Evolutionary conservation across 2,329 filamentous ascomycete species (phyloP), one percentile per base, ranked within the genome.

Genomic region (Didymella exigua): DNA sequence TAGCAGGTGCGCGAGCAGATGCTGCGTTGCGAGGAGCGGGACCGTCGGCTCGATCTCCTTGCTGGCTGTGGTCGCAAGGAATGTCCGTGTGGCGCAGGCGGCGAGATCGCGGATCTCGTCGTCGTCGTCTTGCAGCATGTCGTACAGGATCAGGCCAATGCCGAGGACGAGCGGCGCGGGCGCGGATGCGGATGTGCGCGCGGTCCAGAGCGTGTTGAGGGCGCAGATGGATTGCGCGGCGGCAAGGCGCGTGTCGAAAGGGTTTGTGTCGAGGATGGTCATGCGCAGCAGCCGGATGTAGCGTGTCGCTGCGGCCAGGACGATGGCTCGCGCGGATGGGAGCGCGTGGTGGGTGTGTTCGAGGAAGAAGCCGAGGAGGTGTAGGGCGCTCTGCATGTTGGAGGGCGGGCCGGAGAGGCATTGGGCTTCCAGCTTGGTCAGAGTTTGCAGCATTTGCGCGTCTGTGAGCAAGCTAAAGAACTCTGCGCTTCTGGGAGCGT

Each of bases 81-180:
- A 71, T 19, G 68, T 70, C 5, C 75, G 70, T 0, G 82, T 78
- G 1, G 84, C 80, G 0, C 64, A 56, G 2, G 87, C 84, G 7
- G 87, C 88, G 1, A 84, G 72, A 29, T 88, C 83, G 38, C 93
- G 86, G 59, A 97, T 84, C 53, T 97, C 92, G 58, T 96, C 91
- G 69, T 98, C 93, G 69, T 98, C 93, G 69, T 98, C 95, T 68
- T 90, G 89, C 41, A 74, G 67, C 43, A 69, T 52, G 51, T 70
- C 65, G 65, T 71, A 68, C 1, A 74, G 58, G 3, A 87, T 79
- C 5, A 91, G 72, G 46, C 38, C 40, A 5, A 76, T 58, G 16
- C 59, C 58, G 1, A 75, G 66, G 40, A 70, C 31, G 1, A 67
- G 52, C 23, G 58, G 61, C 1, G 58, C 60, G 6, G 26, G 41